Evolutionary conservation across 768 basidiomycete species (phyloP), one percentile per base, ranked within the genome.

Genomic region (Boletus barrowsii): DNA sequence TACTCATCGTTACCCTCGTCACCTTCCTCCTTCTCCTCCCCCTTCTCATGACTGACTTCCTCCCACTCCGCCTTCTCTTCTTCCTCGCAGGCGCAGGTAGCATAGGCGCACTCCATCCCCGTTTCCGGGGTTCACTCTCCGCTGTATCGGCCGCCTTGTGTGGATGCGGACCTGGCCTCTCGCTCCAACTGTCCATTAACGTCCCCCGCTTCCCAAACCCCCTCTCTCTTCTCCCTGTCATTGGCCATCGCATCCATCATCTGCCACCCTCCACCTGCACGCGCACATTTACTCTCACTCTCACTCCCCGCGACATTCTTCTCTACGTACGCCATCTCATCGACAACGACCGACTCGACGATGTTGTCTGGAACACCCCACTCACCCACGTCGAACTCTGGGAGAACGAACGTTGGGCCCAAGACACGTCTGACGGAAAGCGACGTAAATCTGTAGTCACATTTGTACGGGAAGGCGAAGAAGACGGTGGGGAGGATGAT

Each of bases 401-500:
- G 75, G 90, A 93, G 74, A 93, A 91, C 69, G 88, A 92, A 65
- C 76, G 90, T 17, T 85, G 79, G 72, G 65, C 68, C 35, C 67
- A 70, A 32, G 54, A 57, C 32, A 48, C 35, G 3, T 9, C 42
- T 0, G 53, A 64, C 6, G 20, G 10, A 32, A 56, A 53, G 49
- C 50, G 49, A 8, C 48, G 54, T 9, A 58, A 37, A 44, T 53
- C 61, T 0, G 24, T 39, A 24, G 50, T 55, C 3, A 35, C 33
- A 15, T 33, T 54, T 29, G 42, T 56, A 1, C 43, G 42, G 9
- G 57, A 58, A 1, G 49, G 57, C 24, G 58, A 54, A 3, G 66
- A 67, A 17, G 62, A 41, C 1, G 51, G 44, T 1, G 44, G 11
- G 3, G 54, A 51, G 0, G 55, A 55, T 7, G 58, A 62, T 11